These are phyloP conservation scores for Alternaria burnsii DNA, from an alignment of 2,329 filamentous ascomycete species.

Conservation along the genomic window DNA sequence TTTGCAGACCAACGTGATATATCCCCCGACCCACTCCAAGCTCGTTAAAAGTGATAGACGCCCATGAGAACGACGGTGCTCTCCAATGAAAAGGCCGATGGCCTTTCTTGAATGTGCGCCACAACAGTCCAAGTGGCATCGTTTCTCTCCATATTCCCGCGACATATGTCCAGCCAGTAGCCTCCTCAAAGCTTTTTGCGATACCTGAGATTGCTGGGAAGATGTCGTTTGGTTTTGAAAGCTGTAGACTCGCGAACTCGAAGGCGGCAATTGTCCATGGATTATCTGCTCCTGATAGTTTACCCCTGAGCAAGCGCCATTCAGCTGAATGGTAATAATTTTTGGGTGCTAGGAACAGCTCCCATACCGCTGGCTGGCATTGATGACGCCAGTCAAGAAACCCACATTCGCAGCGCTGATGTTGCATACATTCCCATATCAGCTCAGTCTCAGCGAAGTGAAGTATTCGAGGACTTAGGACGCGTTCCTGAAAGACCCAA, in stretches of 20 bases:
- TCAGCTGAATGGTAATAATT: neutral
- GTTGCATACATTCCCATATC: conserved; percentile 25
- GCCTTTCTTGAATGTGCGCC: neutral
- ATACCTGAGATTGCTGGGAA: neutral
- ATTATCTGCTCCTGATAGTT: neutral
- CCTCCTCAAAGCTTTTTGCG: neutral
- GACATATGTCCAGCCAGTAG: neutral
- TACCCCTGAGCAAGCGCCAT: neutral
- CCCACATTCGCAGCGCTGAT: neutral
- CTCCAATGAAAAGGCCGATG: neutral
- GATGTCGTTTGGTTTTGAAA: neutral
- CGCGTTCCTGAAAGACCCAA: conserved; percentile 26
- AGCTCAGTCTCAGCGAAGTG: conserved; percentile 20
- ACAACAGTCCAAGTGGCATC: neutral
- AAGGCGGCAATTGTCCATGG: neutral
- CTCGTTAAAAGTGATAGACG: neutral
- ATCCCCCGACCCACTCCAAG: no score
- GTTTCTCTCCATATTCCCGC: neutral
- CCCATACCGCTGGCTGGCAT: neutral
- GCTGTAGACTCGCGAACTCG: neutral
- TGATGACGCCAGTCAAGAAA: no score
- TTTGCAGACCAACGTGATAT: no score
- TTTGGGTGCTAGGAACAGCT: neutral
- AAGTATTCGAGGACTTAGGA: conserved; percentile 17
- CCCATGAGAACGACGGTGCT: neutral